Conservation (phyloP, 345 rosid genomes). For the Microthlaspi erraticum region DNA sequence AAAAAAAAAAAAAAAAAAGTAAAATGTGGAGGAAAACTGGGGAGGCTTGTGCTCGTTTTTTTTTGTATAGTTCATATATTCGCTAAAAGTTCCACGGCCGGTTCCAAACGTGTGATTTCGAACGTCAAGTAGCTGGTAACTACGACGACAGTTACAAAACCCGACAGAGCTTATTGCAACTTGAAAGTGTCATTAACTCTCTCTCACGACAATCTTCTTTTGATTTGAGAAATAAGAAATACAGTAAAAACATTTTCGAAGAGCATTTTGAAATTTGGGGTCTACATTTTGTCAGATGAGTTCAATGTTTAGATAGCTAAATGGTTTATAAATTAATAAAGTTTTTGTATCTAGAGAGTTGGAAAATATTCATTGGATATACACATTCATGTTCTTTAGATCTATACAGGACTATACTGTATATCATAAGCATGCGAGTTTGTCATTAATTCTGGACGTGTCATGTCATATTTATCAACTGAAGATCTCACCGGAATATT, state of each 20-base stretch:
- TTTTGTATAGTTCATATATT: constrained; percentile 13
- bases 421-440: constrained; percentile 10
- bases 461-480: background rate
- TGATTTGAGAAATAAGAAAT: background rate
- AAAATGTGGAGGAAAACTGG: constrained; percentile 1
- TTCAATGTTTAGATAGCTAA: background rate
- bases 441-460: constrained; percentile 12
- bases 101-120: constrained; percentile 7
- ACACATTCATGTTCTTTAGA: background rate
- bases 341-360: background rate
- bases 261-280: background rate
- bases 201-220: constrained; percentile 8
- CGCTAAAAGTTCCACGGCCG: constrained; percentile 3
- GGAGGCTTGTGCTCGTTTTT: background rate
- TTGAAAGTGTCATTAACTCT: constrained; percentile 25
- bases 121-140: constrained; percentile 22
- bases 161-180: constrained; percentile 4
- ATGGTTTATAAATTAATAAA: background rate
- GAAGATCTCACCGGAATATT: background rate
- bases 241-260: background rate
- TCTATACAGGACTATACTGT: too few species aligned
- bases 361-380: background rate
- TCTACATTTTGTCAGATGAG: background rate
- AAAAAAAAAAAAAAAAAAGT: too few species aligned
- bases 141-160: constrained; percentile 3